Base-by-base conservation (phyloP, 2,329 filamentous ascomycete genomes). In the Didymella pinodella region DNA sequence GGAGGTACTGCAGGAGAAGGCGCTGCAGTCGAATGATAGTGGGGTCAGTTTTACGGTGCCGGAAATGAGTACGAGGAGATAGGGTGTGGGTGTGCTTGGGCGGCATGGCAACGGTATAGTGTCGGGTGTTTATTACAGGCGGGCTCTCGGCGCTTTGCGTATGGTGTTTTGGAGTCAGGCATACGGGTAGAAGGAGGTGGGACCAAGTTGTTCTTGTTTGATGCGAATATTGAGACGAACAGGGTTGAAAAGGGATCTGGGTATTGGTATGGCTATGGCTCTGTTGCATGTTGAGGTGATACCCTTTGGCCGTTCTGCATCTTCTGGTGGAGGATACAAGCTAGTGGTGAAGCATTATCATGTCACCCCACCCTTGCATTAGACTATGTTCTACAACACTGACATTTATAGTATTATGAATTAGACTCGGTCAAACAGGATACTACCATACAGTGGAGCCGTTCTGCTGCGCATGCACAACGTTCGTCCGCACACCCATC, bases 11-110 rank as follows among this genome's bases (percentile, higher is more conserved):
- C 56, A 50, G 20, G 40, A 50, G 32, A 54, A 54, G 20, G 40
- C 46, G 40, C n/a, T 59, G 41, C 50, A 54, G 40, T 34, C 46
- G 2, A 59, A 54, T 7, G 50, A 59, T 8, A 59, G 50, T 22
- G 56, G 56, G 11, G 32, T 59, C 4, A 47, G 50, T 34, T 54
- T 59, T 16, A 41, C 45, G 3, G 36, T 50, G n/a, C 11, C 48
- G 18, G 20, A 20, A 0, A 48, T 22, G 38, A 22, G 10, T 25
- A 41, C 38, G 1, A 25, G 38, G 5, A 41, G 12, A 6, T 41
- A 41, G 10, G 11, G 38, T 41, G 38, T 4, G 38, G 20, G 38
- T 8, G n/a, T 25, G 38, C 11, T 20, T 41, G 2, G 18, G n/a
- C 4, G 14, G 11, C 18, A 14, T 22, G 20, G 20, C 38, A 25